Evolutionary conservation across 306 rosid species (phyloP), one percentile per base, ranked within the genome.

Genomic region (Dalbergia oliveri): DNA sequence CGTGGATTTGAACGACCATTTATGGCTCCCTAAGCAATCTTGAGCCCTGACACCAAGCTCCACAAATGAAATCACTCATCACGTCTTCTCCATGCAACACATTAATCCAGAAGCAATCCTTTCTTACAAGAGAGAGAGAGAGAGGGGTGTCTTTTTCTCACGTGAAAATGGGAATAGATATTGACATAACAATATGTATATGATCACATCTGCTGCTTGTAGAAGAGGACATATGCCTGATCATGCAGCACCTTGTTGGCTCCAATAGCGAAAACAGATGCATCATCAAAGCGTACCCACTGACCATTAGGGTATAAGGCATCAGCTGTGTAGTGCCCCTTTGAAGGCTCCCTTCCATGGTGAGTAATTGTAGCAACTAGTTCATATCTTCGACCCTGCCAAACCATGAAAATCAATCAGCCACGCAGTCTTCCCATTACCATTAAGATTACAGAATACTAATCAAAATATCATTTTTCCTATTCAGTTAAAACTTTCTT

Each of bases 271-370:
- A 53, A 78, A 64, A 95, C 98, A 39, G 93, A 93, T 3, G 92
- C 90, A 64, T 95, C 98, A 62, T 95, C 94, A 73, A 91, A 95
- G 69, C 97, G 87, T 18, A 93, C 90, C 99, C 99, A 95, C 68
- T 77, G 90, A 75, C 93, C 85, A 33, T 84, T 83, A 2, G 85
- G 79, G 82, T 85, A 84, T 72, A 81, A 88, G 34, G 94, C 94
- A 90, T 95, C 97, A 2, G 99, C 97, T 11, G 97, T 95, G 86
- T 95, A 95, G 81, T 93, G 98, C 34, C 99, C 99, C 85, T 95
- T 93, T 16, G 97, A 95, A 37, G 98, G 90, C 73, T 93, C 99
- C 84, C 90, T 79, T 56, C 99, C 99, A 63, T 93, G 98, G 87
- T 95, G 99, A 83, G 98, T 93, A 68, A 95, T 87, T 75, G 99